Conservation (phyloP, 805 yeast genomes). For the Wickerhamiella vanderwaltii region DNA sequence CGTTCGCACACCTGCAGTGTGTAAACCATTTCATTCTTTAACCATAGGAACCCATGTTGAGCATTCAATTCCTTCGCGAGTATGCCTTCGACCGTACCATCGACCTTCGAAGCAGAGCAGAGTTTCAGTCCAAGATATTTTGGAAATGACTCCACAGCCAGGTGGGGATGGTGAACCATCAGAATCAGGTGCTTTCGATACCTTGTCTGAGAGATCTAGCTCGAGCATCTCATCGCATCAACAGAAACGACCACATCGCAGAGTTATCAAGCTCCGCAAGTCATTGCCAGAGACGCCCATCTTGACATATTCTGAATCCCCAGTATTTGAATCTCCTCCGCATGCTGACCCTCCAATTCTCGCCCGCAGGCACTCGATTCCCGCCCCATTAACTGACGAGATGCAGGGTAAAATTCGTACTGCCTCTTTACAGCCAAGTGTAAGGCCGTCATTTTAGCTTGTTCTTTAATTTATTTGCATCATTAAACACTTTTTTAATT, state of each 20-base stretch:
- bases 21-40: constrained; percentile 15
- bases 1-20: constrained; percentile 1
- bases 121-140: constrained; percentile 4
- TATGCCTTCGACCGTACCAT: neutral
- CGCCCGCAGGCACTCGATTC: constrained; percentile 8
- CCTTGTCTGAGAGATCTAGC: no score
- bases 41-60: constrained; percentile 13
- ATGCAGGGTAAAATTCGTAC: constrained; percentile 16
- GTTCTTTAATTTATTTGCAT: neutral
- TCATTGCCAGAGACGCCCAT: constrained; percentile 8
- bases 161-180: neutral
- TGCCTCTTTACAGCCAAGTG: constrained; percentile 17
- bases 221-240: no score
- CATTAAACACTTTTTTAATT: no score
- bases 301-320: neutral
- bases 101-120: neutral
- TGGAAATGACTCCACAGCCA: constrained; percentile 1
- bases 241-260: constrained; percentile 6
- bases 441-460: neutral
- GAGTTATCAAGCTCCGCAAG: constrained; percentile 14
- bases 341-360: constrained; percentile 1
- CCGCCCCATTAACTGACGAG: neutral
- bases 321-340: constrained; percentile 5
- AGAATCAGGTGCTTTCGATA: neutral
- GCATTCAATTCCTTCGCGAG: constrained; percentile 10